Conservation (phyloP, 257 asterid genomes). For the Ligustrum vulgare region DNA sequence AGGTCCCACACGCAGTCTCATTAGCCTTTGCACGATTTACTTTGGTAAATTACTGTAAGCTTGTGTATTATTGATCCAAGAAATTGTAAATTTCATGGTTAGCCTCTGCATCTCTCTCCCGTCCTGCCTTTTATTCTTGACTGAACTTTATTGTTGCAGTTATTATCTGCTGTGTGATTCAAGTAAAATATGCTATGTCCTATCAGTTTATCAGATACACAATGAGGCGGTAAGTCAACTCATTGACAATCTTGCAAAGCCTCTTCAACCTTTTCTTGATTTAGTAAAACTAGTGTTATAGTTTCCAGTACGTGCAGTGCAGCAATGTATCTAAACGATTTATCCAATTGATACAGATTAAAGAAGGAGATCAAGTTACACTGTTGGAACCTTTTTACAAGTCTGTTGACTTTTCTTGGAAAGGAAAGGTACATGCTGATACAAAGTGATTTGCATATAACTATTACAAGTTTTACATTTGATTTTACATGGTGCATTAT, state of each 20-base stretch:
- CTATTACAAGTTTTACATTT: background rate
- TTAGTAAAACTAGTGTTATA: background rate
- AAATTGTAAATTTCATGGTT: background rate
- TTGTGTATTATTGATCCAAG: background rate
- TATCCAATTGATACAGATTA: conserved; percentile 45
- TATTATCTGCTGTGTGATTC: conserved; percentile 81
- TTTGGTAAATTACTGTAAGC: conserved; percentile 5
- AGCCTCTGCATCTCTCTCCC: background rate
- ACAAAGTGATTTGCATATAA: background rate
- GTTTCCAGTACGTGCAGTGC: background rate
- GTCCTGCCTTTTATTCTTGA: conserved; percentile 2
- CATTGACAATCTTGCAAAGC: conserved; percentile 9
- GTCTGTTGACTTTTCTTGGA: conserved; percentile 69
- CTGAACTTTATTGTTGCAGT: conserved; percentile 41
- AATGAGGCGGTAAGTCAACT: conserved; percentile 64
- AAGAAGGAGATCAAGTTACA: conserved; percentile 79
- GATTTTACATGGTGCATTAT: background rate
- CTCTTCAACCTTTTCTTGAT: conserved; percentile 8
- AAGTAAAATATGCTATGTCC: conserved; percentile 60
- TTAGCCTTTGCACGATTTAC: background rate
- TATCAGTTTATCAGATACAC: conserved; percentile 69
- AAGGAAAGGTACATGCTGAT: conserved; percentile 59
- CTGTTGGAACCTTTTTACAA: conserved; percentile 73
- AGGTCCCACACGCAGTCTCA: conserved; percentile 1
- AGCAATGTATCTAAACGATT: conserved; percentile 10